phyloP scores from a whole-genome alignment of 2,329 filamentous ascomycete genomes.

The Leptographium flavum region DNA sequence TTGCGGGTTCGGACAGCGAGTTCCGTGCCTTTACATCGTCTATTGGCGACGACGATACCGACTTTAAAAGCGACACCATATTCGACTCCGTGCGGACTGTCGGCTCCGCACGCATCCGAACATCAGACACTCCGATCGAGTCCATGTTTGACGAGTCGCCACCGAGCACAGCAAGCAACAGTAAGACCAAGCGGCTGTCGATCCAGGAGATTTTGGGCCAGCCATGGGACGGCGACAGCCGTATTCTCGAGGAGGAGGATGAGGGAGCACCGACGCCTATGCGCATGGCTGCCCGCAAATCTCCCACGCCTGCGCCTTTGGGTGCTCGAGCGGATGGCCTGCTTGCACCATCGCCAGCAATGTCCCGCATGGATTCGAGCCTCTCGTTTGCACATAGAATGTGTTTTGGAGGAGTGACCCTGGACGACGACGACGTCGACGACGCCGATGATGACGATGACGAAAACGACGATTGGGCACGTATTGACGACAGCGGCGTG shows the following conservation, averaged over 20 bases:
- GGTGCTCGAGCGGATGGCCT: neutral
- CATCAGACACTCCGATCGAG: conserved; percentile 57
- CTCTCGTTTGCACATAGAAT: conserved; percentile 19
- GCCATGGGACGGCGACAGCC: conserved; percentile 38
- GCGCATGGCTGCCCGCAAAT: conserved; percentile 11
- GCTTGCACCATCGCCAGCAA: neutral
- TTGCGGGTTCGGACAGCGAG: conserved; percentile 55
- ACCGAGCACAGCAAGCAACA: conserved; percentile 38
- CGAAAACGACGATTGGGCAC: conserved; percentile 49
- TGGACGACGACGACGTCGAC: conserved; percentile 49
- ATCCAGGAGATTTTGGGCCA: conserved; percentile 44
- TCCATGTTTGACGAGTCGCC: conserved; percentile 73
- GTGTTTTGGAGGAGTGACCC: conserved; percentile 35
- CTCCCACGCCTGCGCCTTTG: neutral
- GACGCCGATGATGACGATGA: conserved; percentile 51
- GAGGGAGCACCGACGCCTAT: conserved; percentile 40
- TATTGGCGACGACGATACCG: conserved; percentile 63
- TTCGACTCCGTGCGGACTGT: conserved; percentile 65
- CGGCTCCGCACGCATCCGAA: conserved; percentile 50
- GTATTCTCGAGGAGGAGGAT: conserved; percentile 51
- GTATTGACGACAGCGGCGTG: conserved; percentile 38
- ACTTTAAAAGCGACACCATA: conserved; percentile 62
- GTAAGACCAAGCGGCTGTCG: conserved; percentile 39
- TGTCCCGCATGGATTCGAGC: conserved; percentile 6
- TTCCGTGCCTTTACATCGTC: conserved; percentile 44